Conservation (phyloP, 768 basidiomycete genomes). For the Tricholoma saponaceum region DNA sequence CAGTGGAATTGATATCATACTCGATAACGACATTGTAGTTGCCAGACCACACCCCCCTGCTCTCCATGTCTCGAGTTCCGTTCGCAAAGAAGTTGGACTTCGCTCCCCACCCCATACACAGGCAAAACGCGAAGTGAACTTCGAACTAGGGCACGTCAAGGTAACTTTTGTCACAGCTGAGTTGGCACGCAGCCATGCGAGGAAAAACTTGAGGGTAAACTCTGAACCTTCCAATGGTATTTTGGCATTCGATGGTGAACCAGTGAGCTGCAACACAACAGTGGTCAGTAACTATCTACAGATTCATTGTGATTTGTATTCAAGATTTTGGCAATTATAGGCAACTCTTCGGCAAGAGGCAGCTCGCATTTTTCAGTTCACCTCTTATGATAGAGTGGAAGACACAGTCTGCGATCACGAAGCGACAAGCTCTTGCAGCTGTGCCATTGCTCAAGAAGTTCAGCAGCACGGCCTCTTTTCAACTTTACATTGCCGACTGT, state of each 20-base stretch:
- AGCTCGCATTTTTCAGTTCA: constrained; percentile 13
- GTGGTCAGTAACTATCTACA: constrained; percentile 10
- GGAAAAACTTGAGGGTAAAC: constrained; percentile 7
- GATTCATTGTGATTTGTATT: background rate
- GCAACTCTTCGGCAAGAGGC: constrained; percentile 16
- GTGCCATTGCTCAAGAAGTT: constrained; percentile 18
- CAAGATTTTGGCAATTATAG: constrained; percentile 4
- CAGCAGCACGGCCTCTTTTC: constrained; percentile 17
- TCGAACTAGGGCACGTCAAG: constrained; percentile 10
- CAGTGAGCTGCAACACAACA: constrained; percentile 17
- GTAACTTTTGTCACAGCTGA: constrained; percentile 19
- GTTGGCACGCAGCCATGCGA: constrained; percentile 14
- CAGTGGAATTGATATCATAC: constrained; percentile 6
- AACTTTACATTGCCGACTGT: constrained; percentile 22
- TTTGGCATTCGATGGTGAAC: constrained; percentile 17
- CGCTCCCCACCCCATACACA: background rate
- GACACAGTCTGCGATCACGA: constrained; percentile 10
- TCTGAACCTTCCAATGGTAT: constrained; percentile 14
- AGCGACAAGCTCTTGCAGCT: constrained; percentile 13
- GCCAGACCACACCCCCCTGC: constrained; percentile 3
- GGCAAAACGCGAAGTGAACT: background rate
- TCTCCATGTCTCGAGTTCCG: background rate
- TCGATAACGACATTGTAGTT: constrained; percentile 14
- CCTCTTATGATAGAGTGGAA: constrained; percentile 6
- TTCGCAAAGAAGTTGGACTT: background rate